phyloP scores from a whole-genome alignment of 2,329 filamentous ascomycete species.

The Exophiala spinifera region DNA sequence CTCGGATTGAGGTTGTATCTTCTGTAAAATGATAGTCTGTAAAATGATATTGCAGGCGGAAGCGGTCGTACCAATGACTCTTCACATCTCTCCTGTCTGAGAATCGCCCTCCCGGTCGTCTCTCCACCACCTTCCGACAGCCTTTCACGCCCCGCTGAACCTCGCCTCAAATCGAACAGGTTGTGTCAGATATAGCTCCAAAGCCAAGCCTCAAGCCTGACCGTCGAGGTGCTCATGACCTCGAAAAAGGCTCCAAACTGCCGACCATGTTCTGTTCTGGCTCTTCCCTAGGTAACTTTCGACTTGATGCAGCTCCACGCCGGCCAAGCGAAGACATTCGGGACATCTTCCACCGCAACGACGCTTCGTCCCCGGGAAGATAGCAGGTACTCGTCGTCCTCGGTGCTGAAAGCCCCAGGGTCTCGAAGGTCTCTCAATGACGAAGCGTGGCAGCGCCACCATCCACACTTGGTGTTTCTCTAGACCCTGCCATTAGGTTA shows the following conservation, averaged over 20 bases:
- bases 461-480: not conserved
- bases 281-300: slow-evolving; percentile 17
- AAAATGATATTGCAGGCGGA: not conserved
- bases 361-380: not conserved
- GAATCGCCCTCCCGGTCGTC: not conserved
- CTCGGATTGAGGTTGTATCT: no score
- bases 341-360: not conserved
- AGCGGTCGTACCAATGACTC: not conserved
- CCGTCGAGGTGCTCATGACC: slow-evolving; percentile 10
- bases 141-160: slow-evolving; percentile 18
- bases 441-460: slow-evolving; percentile 15
- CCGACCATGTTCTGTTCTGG: slow-evolving; percentile 18
- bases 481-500: slow-evolving; percentile 5
- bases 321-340: slow-evolving; percentile 17
- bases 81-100: not conserved
- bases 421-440: slow-evolving; percentile 16
- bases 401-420: not conserved
- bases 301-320: slow-evolving; percentile 28
- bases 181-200: slow-evolving; percentile 17
- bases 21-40: not conserved
- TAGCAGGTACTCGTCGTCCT: not conserved
- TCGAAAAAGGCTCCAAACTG: slow-evolving; percentile 4
- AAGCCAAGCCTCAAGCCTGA: slow-evolving; percentile 22
- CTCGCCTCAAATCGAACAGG: slow-evolving; percentile 22
- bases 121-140: slow-evolving; percentile 10